Evolutionary conservation across 129 eudicot species (phyloP).

Genomic region (Saussurea involucrata): DNA sequence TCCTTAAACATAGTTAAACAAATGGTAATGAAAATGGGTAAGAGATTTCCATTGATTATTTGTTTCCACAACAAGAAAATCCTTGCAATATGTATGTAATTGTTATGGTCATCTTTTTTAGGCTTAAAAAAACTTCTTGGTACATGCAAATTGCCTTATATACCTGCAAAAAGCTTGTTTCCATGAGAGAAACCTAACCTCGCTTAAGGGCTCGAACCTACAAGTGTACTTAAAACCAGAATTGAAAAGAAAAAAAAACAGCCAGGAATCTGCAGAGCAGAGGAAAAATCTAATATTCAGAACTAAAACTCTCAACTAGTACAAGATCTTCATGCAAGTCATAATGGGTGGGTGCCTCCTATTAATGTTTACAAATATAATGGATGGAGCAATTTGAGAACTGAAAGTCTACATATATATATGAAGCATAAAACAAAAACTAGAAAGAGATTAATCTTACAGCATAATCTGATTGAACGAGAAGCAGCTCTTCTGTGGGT

Average conservation of each 20-base stretch:
- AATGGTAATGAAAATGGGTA: too few relatives aligned
- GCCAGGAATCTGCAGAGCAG: too few relatives aligned
- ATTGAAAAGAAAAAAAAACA: too few relatives aligned
- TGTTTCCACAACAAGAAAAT: too few relatives aligned
- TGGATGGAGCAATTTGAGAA: not conserved
- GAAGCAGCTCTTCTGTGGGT: not conserved
- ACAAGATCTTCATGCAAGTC: not conserved
- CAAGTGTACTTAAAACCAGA: too few relatives aligned
- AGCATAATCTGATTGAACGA: slow-evolving; percentile 7
- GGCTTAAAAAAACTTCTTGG: not conserved
- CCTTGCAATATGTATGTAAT: too few relatives aligned
- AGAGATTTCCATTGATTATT: too few relatives aligned
- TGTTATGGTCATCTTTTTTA: too few relatives aligned
- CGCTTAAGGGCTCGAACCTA: too few relatives aligned
- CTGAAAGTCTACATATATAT: not conserved
- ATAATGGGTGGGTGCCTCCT: not conserved
- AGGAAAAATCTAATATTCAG: not conserved
- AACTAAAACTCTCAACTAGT: not conserved
- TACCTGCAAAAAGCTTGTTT: not conserved
- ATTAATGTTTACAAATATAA: not conserved
- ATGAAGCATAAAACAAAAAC: not conserved
- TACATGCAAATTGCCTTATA: not conserved
- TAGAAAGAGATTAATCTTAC: slow-evolving; percentile 10
- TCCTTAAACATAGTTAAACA: too few relatives aligned
- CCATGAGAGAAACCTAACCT: not conserved